phyloP scores from a whole-genome alignment of 1,284 basidiomycete species.

The Sporisorium reilianum region DNA sequence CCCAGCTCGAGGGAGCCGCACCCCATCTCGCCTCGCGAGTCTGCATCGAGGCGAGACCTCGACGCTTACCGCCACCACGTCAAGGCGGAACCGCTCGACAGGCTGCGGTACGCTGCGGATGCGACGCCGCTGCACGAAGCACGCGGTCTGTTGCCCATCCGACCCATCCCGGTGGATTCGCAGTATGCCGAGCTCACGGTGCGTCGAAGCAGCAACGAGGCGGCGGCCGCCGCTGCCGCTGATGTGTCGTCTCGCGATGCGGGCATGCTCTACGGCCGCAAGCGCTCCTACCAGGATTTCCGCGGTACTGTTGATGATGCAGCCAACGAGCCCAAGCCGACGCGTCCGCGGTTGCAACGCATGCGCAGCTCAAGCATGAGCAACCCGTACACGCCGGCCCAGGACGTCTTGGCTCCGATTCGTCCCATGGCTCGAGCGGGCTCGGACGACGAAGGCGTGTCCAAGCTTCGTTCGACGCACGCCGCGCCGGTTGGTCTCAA shows the following conservation, averaged over 20 bases:
- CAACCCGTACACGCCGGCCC: constrained; percentile 11
- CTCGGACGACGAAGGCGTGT: constrained; percentile 44
- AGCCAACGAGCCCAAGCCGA: constrained; percentile 8
- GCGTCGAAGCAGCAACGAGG: constrained; percentile 24
- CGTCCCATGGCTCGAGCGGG: constrained; percentile 29
- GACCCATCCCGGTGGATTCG: constrained; percentile 45
- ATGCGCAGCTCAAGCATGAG: constrained; percentile 48
- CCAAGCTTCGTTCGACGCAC: constrained; percentile 43
- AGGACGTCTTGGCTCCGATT: constrained; percentile 31
- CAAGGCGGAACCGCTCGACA: constrained; percentile 15
- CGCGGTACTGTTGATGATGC: constrained; percentile 15
- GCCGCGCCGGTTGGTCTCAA: constrained; percentile 10
- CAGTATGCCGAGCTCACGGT: constrained; percentile 23
- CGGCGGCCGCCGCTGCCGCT: too few relatives aligned
- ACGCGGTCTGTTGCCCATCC: constrained; percentile 45
- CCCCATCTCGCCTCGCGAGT: constrained; percentile 10
- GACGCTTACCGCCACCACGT: constrained; percentile 14
- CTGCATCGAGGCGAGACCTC: constrained; percentile 13
- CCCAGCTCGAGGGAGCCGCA: constrained; percentile 15
- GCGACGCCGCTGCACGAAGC: constrained; percentile 49
- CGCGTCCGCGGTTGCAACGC: constrained; percentile 37
- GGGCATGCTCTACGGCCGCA: constrained; percentile 27
- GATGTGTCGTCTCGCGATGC: constrained; percentile 7
- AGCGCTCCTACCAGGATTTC: constrained; percentile 44
- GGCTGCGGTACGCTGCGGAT: constrained; percentile 31